Base-by-base conservation (phyloP, 495 filamentous ascomycete genomes). In the Penicillium maclennaniae region DNA sequence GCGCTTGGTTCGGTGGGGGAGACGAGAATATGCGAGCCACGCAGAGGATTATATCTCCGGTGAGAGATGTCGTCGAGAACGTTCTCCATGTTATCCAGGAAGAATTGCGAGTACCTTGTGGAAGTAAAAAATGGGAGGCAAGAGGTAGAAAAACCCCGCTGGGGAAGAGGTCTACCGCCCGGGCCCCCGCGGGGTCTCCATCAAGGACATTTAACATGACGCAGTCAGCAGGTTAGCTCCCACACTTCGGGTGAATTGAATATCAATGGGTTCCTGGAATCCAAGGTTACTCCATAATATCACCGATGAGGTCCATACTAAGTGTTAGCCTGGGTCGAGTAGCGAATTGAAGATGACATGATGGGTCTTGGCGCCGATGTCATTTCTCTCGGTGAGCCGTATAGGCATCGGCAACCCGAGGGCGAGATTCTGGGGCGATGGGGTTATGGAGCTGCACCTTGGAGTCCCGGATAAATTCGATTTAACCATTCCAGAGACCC, bases 31-130 rank as follows among this genome's bases (percentile, higher is more conserved):
- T 90, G 93, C 28, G 87, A 91, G 25, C 89, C 91, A 38, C 87
- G 84, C 43, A 99, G 74, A 26, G 91, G 91, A 67, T 99, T 99
- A 69, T 86, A 97, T 58, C 93, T 85, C 56, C 95, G 79, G 67
- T 99, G 93, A 27, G 93, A 97, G 62, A 99, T 97, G 66, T 97
- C 92, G 76, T 99, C 83, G 19, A 99, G 87, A 42, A 99, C 87
- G 46, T 72, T 78, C 58, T 84, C 81, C 84, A 87, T 86, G 42
- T 47, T 62, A 50, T 42, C 7, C 8, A 42, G 27, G 8, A 7
- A 42, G 26, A 47, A 23, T 23, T 23, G 2, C 23, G 41, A 56
- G 59, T 31, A 58, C 43, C 44, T 51, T 58, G 53, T 40, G 48
- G 41, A 51, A 51, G 5, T 21, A 37, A 41, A 17, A 47, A 17